A percentile compares a stretch with the other conserved stretches of the same genome.
These are phyloP conservation scores for Sporopachydermia quercuum DNA, from an alignment of 805 yeast genomes.

Conservation along the genomic window DNA sequence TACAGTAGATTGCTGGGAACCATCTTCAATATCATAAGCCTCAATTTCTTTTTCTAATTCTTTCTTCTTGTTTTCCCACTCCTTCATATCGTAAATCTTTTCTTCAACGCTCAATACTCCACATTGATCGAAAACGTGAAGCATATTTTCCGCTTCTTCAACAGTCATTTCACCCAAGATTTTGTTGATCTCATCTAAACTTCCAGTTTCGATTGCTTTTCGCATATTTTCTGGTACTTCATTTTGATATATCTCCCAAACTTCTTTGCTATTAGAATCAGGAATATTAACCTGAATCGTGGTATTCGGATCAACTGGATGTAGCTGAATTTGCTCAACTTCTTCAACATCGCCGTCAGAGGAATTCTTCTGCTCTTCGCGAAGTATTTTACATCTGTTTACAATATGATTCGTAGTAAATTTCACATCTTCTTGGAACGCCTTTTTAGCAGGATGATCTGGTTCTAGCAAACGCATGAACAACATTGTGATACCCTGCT, in stretches of 20 bases:
- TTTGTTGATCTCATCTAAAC: conserved; percentile 66
- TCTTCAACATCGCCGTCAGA: conserved; percentile 28
- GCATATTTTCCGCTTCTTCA: conserved; percentile 64
- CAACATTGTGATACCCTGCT: conserved; percentile 46
- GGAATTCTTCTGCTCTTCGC: conserved; percentile 30
- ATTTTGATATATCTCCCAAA: conserved; percentile 18
- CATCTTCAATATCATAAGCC: not conserved
- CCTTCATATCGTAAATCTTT: conserved; percentile 22
- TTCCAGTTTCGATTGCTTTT: conserved; percentile 55
- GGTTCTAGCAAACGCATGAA: conserved; percentile 44
- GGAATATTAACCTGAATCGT: conserved; percentile 64
- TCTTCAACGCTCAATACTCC: conserved; percentile 74
- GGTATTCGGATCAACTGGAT: conserved; percentile 73
- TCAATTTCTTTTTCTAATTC: not conserved
- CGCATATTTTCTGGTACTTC: conserved; percentile 47
- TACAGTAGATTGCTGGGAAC: not conserved
- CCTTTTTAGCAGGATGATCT: conserved; percentile 46
- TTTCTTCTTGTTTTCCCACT: conserved; percentile 18
- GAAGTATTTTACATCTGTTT: conserved; percentile 54
- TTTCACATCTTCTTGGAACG: conserved; percentile 60
- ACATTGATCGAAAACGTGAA: conserved; percentile 63
- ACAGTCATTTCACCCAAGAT: conserved; percentile 63
- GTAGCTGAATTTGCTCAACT: conserved; percentile 78
- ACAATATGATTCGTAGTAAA: conserved; percentile 65
- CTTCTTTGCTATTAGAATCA: conserved; percentile 31